Evolutionary conservation across 345 rosid species (phyloP), one percentile per base, ranked within the genome.

Genomic region (Syzygium aromaticum): DNA sequence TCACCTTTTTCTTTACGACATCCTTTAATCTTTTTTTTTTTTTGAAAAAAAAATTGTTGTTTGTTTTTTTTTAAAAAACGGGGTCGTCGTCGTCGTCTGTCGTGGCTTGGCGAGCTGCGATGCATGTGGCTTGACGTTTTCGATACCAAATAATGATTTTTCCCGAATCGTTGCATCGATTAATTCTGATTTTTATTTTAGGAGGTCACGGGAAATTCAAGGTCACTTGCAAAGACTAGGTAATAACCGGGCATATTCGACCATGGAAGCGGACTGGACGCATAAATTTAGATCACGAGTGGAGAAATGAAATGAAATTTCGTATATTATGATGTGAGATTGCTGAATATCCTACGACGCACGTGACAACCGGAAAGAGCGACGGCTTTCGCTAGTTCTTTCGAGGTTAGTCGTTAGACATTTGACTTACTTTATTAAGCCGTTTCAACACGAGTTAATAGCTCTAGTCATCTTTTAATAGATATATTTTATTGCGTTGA

Each of bases 301-400:
- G 30, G 63, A 56, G n/a, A 67, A 33, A 67, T 33, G 17, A 38
- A 67, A 67, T 8, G 23, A 67, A 30, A 19, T 73, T 73, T 73
- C 13, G 5, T 33, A 17, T 33, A 33, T 4, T 67, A 1, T 17
- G 46, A 3, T 17, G 46, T 1, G 25, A 17, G 17, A 67, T 67
- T 33, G 1, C 80, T 33, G 8, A 5, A 64, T 64, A 30, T 19
- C 11, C 10, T 16, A 17, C 8, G 8, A 67, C 2, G 40, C 7
- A 67, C 4, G 19, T 67, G 12, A 67, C 5, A 17, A 33, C 5
- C 5, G 0, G 1, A 73, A 5, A 57, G 7, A 17, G 43, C 10
- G 23, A 9, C 38, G 2, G 10, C 1, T 33, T 23, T n/a, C 4
- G 1, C 14, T 0, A 0, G 1, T 19, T 73, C 25, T 33, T 25